Conservation (phyloP, 2,329 filamentous ascomycete genomes). For the Exophiala sp. region DNA sequence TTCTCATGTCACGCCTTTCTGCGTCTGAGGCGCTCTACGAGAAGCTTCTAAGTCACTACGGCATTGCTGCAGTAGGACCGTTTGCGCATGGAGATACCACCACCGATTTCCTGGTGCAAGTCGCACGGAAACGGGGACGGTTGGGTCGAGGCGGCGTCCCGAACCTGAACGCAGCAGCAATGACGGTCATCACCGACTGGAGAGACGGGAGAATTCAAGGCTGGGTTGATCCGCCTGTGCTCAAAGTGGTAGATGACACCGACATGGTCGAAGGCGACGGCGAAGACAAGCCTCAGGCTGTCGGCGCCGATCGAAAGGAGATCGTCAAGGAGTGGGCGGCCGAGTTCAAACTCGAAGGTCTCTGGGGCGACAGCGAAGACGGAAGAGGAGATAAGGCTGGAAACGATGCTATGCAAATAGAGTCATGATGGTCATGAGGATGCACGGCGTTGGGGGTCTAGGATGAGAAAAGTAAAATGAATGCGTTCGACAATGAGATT, state of each 20-base stretch:
- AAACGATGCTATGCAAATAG: conserved; percentile 23
- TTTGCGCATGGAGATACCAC: conserved; percentile 64
- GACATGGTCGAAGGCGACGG: conserved; percentile 36
- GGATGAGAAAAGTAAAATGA: not conserved
- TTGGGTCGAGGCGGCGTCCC: conserved; percentile 85
- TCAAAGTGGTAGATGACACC: conserved; percentile 49
- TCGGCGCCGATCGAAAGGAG: conserved; percentile 63
- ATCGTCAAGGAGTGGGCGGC: conserved; percentile 90
- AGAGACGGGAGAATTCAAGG: conserved; percentile 90
- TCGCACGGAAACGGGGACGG: conserved; percentile 85
- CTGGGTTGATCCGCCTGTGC: conserved; percentile 71
- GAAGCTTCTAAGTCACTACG: conserved; percentile 77
- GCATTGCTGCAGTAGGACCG: conserved; percentile 70
- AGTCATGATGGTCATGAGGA: conserved; percentile 32
- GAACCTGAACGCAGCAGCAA: conserved; percentile 79
- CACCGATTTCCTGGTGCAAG: conserved; percentile 88
- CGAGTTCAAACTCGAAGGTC: conserved; percentile 88
- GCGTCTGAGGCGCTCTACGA: conserved; percentile 65
- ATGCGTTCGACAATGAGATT: too few relatives aligned
- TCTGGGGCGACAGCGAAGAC: conserved; percentile 65
- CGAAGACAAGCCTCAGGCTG: conserved; percentile 44
- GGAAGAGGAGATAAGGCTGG: not conserved
- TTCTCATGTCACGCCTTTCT: conserved; percentile 77
- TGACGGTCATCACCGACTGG: conserved; percentile 95
- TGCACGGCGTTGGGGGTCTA: conserved; percentile 2